Percentiles rank a stretch among this genome's conserved stretches.
These are phyloP conservation scores for Tetrapisispora phaffii DNA, from an alignment of 805 yeast species.

Conservation along the genomic window DNA sequence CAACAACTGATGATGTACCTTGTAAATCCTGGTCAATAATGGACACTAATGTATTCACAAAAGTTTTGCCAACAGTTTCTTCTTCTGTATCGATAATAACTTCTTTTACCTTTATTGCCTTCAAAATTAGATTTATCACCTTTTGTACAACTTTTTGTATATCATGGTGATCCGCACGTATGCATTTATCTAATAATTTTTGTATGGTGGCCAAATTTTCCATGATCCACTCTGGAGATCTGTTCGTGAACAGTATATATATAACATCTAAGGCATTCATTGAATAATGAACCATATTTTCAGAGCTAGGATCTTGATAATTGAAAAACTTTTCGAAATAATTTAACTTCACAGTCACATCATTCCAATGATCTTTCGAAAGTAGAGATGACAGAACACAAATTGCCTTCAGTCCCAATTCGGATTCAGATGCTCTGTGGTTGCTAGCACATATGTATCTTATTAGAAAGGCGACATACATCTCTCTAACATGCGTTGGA, in stretches of 20 bases:
- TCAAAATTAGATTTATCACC: constrained; percentile 58
- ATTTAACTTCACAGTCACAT: constrained; percentile 73
- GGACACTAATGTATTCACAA: constrained; percentile 49
- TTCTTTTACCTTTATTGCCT: constrained; percentile 47
- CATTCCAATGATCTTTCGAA: constrained; percentile 73
- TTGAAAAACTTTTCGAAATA: constrained; percentile 83
- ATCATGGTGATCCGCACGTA: constrained; percentile 75
- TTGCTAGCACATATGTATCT: constrained; percentile 81
- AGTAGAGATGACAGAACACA: constrained; percentile 66
- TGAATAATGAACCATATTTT: constrained; percentile 65
- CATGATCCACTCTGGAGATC: constrained; percentile 67
- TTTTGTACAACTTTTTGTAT: constrained; percentile 77
- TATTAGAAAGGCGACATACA: constrained; percentile 80
- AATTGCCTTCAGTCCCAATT: constrained; percentile 70
- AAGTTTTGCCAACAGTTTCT: constrained; percentile 53
- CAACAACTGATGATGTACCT: constrained; percentile 68
- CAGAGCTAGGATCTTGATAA: constrained; percentile 62
- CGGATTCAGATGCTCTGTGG: constrained; percentile 74
- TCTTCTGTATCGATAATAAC: constrained; percentile 41
- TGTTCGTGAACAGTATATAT: constrained; percentile 72
- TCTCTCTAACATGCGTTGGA: constrained; percentile 75
- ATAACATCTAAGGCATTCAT: constrained; percentile 87
- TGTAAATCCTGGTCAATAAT: constrained; percentile 72
- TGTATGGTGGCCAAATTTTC: constrained; percentile 61
- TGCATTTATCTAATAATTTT: constrained; percentile 65